Evolutionary conservation across 2,329 filamentous ascomycete genomes (phyloP), one percentile per base, ranked within the genome.

Genomic region (Clarireedia hainanense): DNA sequence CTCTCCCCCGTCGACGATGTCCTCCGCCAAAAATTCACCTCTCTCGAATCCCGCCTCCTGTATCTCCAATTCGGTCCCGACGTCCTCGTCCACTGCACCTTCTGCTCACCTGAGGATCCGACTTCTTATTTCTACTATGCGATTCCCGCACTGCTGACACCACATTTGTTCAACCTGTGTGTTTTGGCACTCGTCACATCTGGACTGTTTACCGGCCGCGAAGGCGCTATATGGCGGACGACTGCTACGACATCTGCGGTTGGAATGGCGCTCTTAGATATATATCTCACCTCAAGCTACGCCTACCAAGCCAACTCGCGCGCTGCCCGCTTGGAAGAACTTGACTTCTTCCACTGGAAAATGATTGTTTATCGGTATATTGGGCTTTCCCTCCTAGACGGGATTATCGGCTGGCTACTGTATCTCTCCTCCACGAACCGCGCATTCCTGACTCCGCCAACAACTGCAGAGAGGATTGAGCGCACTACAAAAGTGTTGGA

Each of bases 11-110:
- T 69, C 12, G 91, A 97, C 72, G 75, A 81, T 50, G 72, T 77
- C 24, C 77, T 97, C 9, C 80, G 83, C 52, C 72, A 75, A 26
- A 85, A 85, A 64, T 84, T 97, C 67, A 79, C 82, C 62, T 85
- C 80, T 58, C 73, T 85, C 53, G 84, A 89, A 62, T 86, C 86
- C 48, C 80, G 89, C 53, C 79, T 94, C 57, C 76, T 95, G 6
- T 97, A 96, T 73, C 78, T 95, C 52, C 84, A 87, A 57, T 95
- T 84, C 71, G 94, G 94, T 2, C 89, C 91, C 0, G 77, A 81
- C 36, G 82, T 85, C 7, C 70, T 97, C 39, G 76, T 84, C 23
- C 76, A 83, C 57, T 97, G 91, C 70, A 79, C 82, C n/a, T 96
- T 95, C 74, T 96, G 91, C 78, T 77, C 74, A 50, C 73, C 81